phyloP scores from a whole-genome alignment of 495 filamentous ascomycete species.

The Hypoxylon subgilvum region DNA sequence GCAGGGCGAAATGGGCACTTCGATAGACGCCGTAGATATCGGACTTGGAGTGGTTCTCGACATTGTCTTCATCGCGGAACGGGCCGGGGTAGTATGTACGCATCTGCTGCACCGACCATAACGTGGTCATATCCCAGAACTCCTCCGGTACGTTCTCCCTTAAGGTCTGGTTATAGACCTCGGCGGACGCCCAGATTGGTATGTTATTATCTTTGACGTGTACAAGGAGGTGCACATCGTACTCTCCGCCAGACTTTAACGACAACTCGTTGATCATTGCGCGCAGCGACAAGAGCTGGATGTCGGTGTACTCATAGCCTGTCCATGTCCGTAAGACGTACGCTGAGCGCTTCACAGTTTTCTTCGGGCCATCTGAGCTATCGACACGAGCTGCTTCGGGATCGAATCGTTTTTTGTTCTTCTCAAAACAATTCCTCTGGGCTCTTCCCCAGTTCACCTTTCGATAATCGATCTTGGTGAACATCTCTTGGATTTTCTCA shows the following conservation, averaged over 20 bases:
- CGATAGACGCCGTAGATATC: conserved; percentile 47
- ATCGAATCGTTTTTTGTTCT: conserved; percentile 70
- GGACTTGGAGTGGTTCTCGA: conserved; percentile 52
- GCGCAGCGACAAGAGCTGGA: conserved; percentile 55
- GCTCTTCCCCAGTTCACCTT: conserved; percentile 74
- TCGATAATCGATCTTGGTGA: conserved; percentile 73
- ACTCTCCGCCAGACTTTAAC: conserved; percentile 62
- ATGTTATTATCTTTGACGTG: conserved; percentile 62
- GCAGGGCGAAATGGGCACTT: conserved; percentile 51
- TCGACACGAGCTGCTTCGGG: conserved; percentile 13
- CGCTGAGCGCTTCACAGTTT: conserved; percentile 40
- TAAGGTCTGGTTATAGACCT: conserved; percentile 56
- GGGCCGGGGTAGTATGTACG: conserved; percentile 48
- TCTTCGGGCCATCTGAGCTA: conserved; percentile 29
- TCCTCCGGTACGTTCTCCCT: conserved; percentile 59
- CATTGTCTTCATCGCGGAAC: conserved; percentile 48
- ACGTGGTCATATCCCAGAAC: conserved; percentile 59
- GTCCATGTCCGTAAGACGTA: conserved; percentile 52
- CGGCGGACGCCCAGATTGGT: conserved; percentile 58
- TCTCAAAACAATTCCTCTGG: conserved; percentile 71
- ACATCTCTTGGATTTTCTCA: conserved; percentile 66
- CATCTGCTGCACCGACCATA: conserved; percentile 60
- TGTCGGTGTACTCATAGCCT: conserved; percentile 49
- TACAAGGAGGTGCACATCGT: conserved; percentile 64
- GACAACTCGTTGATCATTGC: conserved; percentile 62